Conservation (phyloP, 164 flowering plant genomes). For the Malania oleifera region DNA sequence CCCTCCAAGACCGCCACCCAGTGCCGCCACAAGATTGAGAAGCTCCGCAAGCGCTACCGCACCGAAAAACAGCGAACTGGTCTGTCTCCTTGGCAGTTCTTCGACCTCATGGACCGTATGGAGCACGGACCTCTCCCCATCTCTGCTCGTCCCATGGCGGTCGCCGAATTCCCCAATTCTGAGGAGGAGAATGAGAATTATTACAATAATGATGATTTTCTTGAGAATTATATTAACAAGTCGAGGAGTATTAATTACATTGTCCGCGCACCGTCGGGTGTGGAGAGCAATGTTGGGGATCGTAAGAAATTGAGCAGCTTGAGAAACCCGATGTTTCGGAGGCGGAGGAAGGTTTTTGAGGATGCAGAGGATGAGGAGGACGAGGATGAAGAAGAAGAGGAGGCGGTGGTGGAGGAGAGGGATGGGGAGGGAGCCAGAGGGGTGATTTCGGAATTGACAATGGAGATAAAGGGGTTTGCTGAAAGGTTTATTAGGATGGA, state of each 20-base stretch:
- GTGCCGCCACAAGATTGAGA: conserved; percentile 98
- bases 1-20: conserved; percentile 68
- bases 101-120: conserved; percentile 55
- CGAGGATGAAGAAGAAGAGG: conserved; percentile 19
- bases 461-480: conserved; percentile 50
- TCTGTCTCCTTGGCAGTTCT: conserved; percentile 52
- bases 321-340: conserved; percentile 21
- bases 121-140: conserved; percentile 57
- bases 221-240: conserved; percentile 17
- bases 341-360: conserved; percentile 8
- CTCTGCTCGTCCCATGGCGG: conserved; percentile 34
- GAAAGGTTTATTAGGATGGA: conserved; percentile 64
- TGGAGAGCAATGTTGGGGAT: conserved; percentile 13
- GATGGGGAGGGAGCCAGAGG: conserved; percentile 9
- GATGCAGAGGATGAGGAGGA: conserved; percentile 19
- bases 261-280: conserved; percentile 21
- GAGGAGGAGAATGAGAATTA: conserved; percentile 14
- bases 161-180: conserved; percentile 6
- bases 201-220: conserved; percentile 23
- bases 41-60: conserved; percentile 82
- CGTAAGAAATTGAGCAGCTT: conserved; percentile 1
- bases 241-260: conserved; percentile 45
- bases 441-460: conserved; percentile 40
- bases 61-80: conserved; percentile 41
- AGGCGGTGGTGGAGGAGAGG: background rate